Evolutionary conservation across 2,329 filamentous ascomycete species (phyloP), one percentile per base, ranked within the genome.

Genomic region (Eurotiales sp.): DNA sequence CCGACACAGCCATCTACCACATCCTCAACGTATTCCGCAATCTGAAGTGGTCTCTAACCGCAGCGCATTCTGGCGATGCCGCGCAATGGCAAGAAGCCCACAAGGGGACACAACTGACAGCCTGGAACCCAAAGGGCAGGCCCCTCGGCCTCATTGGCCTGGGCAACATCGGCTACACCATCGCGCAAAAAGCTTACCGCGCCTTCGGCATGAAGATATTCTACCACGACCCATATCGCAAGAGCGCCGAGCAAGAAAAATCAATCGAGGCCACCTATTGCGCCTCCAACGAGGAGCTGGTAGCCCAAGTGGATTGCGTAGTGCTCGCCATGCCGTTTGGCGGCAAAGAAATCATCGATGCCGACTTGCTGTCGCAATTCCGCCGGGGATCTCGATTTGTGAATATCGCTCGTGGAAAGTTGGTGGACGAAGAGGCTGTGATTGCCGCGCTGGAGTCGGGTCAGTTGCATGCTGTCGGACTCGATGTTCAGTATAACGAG

Each of bases 401-500:
- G 2, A 82, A 81, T 55, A 79, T 78, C 3, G 77, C 79, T 0
- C 64, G 79, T 1, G 80, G 78, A 0, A 73, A 72, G 43, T 59
- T 82, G 1, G 67, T 82, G 0, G 75, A 82, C 51, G 78, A 82
- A 54, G 70, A 71, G 1, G 77, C 74, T 3, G 58, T 82, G 22
- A 64, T 77, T 1, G 59, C 60, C 5, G 78, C 76, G 0, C 56
- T 82, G 34, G 71, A 77, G 48, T 67, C 61, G 4, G 77, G 77
- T 0, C 70, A 70, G 5, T 36, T 82, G 1, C 63, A 63, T 0
- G 72, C 73, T 2, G 79, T 75, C 0, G 79, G 75, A 0, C 58
- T 82, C 5, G 79, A 82, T 57, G 79, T 82, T 8, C 77, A 80
- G 60, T 74, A 75, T 5, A 57, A 77, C 53, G 80, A 82, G 58